A percentile compares a stretch with the other conserved stretches of the same genome.
These are phyloP conservation scores for Lichenothelia convexa DNA, from an alignment of 495 filamentous ascomycete species.

Conservation along the genomic window DNA sequence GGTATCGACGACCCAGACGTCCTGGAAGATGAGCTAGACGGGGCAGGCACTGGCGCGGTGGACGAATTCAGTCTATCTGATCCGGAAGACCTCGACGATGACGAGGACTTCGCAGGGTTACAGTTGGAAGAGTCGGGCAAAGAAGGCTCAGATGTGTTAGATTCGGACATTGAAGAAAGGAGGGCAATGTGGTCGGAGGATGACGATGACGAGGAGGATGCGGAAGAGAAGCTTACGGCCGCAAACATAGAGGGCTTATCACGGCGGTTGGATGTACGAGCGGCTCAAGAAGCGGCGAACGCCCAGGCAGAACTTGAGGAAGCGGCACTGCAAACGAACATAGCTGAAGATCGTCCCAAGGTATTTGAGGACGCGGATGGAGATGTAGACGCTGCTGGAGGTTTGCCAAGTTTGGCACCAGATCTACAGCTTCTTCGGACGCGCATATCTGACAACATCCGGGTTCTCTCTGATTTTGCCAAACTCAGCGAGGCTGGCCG, in stretches of 20 bases:
- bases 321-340: slow-evolving; percentile 85
- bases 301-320: slow-evolving; percentile 70
- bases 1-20: slow-evolving; percentile 30
- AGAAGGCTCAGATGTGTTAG: slow-evolving; percentile 19
- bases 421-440: slow-evolving; percentile 80
- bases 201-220: slow-evolving; percentile 78
- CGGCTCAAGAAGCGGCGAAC: slow-evolving; percentile 51
- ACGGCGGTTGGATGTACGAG: slow-evolving; percentile 53
- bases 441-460: slow-evolving; percentile 81
- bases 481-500: slow-evolving; percentile 58
- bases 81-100: slow-evolving; percentile 25
- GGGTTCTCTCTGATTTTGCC: slow-evolving; percentile 73
- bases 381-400: slow-evolving; percentile 31
- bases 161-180: slow-evolving; percentile 23
- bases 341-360: slow-evolving; percentile 58
- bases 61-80: slow-evolving; percentile 29
- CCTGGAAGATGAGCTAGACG: slow-evolving; percentile 27
- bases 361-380: slow-evolving; percentile 42
- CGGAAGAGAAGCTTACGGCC: slow-evolving; percentile 79
- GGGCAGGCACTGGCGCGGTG: slow-evolving; percentile 13
- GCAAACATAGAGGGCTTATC: slow-evolving; percentile 92
- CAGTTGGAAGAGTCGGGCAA: no score
- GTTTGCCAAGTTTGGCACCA: slow-evolving; percentile 46
- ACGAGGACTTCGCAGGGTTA: slow-evolving; percentile 44
- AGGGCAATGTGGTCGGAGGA: slow-evolving; percentile 74